Conservation (phyloP, 371 early-diverging fungal species). For the Zychaea mexicana region DNA sequence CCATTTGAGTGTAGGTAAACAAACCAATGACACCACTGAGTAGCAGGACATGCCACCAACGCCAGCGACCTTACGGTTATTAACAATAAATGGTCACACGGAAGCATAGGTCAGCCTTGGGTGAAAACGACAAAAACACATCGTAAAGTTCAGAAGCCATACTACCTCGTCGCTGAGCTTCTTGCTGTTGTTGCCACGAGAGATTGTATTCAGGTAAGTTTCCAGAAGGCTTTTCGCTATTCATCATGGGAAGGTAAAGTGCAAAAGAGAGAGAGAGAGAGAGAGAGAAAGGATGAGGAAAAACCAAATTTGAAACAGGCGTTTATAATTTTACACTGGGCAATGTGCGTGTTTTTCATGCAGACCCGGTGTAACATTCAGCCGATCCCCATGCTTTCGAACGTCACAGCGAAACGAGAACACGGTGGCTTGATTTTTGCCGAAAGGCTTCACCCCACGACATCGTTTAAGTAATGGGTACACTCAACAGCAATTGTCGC, state of each 20-base stretch:
- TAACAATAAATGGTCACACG: not conserved
- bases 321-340: not conserved
- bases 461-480: too few relatives aligned
- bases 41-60: not conserved
- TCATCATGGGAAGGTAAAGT: not conserved
- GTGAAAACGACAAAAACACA: too few relatives aligned
- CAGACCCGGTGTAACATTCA: not conserved
- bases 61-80: not conserved
- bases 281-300: not conserved
- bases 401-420: not conserved
- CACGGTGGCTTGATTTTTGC: not conserved
- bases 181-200: not conserved
- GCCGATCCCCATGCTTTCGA: not conserved
- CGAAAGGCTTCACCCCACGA: too few relatives aligned
- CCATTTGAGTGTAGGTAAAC: slow-evolving; percentile 2
- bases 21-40: not conserved
- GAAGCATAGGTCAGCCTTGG: not conserved
- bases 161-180: not conserved
- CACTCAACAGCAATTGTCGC: too few relatives aligned
- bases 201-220: not conserved
- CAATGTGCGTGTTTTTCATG: too few relatives aligned
- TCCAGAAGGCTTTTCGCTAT: not conserved
- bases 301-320: not conserved
- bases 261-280: not conserved
- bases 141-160: not conserved